Evolutionary conservation across 2,329 filamentous ascomycete species (phyloP), one percentile per base, ranked within the genome.

Genomic region (Neobulgaria alba): DNA sequence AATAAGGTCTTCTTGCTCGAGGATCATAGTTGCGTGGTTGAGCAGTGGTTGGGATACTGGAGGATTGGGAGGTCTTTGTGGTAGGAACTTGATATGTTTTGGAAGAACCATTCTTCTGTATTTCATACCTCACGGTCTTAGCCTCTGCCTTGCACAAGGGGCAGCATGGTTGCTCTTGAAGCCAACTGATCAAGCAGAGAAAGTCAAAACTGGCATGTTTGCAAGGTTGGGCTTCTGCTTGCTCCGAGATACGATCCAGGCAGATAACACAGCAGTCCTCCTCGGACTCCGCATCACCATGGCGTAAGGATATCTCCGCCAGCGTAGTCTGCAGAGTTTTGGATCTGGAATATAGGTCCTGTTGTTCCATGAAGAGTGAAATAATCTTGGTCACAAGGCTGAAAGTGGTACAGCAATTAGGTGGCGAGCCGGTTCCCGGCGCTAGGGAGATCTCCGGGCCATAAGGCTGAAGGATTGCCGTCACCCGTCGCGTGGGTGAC

Each of bases 191-290:
- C 4, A 95, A 73, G 61, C 89, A 96, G 10, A 86, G 61, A 57
- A 88, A 93, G 67, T 95, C 88, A 59, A 93, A 95, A 51, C 79
- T 77, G 42, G 69, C 65, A 66, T 96, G 89, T 31, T 75, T 72
- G 67, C 89, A 96, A 5, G 89, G 88, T 15, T 73, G 66, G 5
- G 85, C 76, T 37, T 81, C 69, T 48, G 84, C 87, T 38, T 75
- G 65, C 54, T 92, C 85, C 8, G 77, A 76, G 55, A 95, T 70
- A 39, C 66, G 57, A 42, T 90, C 84, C 46, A 95, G 77, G 61
- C 89, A 96, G 61, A 96, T 92, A 48, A 93, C 86, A 61, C 89
- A 95, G 56, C 72, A 77, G 48, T 72, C 65, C 43, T 59, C 56
- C 44, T 59, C 56, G 29, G 42, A 45, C 29, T 59, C 49, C 36